A percentile compares a stretch with the other conserved stretches of the same genome.
Evolutionary conservation across 495 filamentous ascomycete genomes (phyloP).

Genomic region (Umbilicaria muhlenbergii): DNA sequence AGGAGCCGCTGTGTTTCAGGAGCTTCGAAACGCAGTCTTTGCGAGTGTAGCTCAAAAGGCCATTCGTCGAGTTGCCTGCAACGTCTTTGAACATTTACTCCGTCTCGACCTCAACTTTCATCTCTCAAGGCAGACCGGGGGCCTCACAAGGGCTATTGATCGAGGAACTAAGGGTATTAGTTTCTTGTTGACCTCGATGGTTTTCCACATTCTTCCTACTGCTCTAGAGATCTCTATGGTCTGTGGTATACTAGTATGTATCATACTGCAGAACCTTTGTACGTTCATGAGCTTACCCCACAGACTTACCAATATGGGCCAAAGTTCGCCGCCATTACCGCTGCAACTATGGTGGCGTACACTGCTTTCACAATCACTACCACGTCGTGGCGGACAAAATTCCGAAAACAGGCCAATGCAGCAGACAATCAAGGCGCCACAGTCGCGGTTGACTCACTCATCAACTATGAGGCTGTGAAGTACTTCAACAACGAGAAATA

Average conservation of each 20-base stretch:
- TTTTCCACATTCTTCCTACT: slow-evolving; percentile 92
- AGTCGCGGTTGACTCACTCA: slow-evolving; percentile 86
- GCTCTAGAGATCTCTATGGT: slow-evolving; percentile 89
- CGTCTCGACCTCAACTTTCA: slow-evolving; percentile 88
- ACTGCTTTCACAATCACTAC: slow-evolving; percentile 89
- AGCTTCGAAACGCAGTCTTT: slow-evolving; percentile 89
- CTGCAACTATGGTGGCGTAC: slow-evolving; percentile 81
- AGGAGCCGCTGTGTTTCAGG: slow-evolving; percentile 73
- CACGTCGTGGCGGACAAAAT: slow-evolving; percentile 93
- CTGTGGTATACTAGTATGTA: slow-evolving; percentile 62
- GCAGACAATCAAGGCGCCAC: slow-evolving; percentile 93
- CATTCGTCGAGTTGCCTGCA: slow-evolving; percentile 76
- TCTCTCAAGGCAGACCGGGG: slow-evolving; percentile 83
- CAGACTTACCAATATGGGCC: slow-evolving; percentile 88
- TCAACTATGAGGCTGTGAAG: slow-evolving; percentile 98
- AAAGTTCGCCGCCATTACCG: slow-evolving; percentile 84
- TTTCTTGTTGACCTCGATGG: slow-evolving; percentile 92
- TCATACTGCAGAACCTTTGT: neutral
- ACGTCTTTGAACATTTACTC: slow-evolving; percentile 83
- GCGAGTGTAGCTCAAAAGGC: slow-evolving; percentile 94
- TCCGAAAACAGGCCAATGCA: slow-evolving; percentile 83
- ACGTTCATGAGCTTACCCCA: slow-evolving; percentile 6
- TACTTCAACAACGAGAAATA: slow-evolving; percentile 99
- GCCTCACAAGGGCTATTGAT: slow-evolving; percentile 86
- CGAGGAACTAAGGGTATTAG: slow-evolving; percentile 96